Conservation (phyloP, 805 yeast genomes). For the Ogataea trehalophila region DNA sequence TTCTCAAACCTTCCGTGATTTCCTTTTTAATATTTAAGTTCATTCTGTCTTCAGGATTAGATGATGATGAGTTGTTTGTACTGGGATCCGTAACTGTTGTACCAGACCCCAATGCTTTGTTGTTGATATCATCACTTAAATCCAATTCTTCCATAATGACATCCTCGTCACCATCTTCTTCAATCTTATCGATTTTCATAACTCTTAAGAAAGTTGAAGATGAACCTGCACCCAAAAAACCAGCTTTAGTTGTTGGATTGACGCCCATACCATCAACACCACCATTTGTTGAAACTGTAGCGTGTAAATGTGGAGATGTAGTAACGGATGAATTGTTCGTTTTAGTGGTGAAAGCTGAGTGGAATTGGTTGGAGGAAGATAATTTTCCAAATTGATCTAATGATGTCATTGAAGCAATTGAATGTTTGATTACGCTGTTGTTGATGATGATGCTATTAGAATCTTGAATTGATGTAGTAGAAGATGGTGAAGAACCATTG, state of each 20-base stretch:
- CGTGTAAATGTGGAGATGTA: conserved; percentile 21
- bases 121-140: background rate
- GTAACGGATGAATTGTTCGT: conserved; percentile 19
- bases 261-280: conserved; percentile 63
- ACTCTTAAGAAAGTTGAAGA: conserved; percentile 45
- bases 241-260: conserved; percentile 41
- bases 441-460: conserved; percentile 13
- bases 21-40: conserved; percentile 15
- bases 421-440: conserved; percentile 4
- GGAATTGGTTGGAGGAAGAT: conserved; percentile 1
- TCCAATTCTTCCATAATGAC: conserved; percentile 16
- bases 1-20: conserved; percentile 17
- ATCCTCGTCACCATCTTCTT: conserved; percentile 19
- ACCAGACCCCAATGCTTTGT: background rate
- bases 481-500: conserved; percentile 6
- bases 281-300: conserved; percentile 11
- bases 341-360: conserved; percentile 7
- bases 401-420: background rate
- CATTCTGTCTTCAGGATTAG: conserved; percentile 7
- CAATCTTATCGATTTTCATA: conserved; percentile 30
- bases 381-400: background rate
- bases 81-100: too few relatives aligned
- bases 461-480: conserved; percentile 7
- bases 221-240: conserved; percentile 64
- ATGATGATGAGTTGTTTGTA: background rate